Base-by-base conservation (phyloP, 2,329 filamentous ascomycete species). In the Ophiostoma ulmi region DNA sequence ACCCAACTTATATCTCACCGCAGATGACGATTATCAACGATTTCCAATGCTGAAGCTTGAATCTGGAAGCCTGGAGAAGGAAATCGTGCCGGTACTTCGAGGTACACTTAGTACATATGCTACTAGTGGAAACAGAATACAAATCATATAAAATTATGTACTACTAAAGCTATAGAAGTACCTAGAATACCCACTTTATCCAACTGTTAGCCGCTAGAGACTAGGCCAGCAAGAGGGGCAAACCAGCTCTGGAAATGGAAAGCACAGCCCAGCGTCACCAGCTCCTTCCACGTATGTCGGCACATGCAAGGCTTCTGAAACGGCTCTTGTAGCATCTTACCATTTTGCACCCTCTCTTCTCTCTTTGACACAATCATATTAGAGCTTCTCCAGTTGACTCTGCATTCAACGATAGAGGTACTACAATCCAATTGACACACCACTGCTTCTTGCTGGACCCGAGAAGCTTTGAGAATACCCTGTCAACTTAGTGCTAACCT, bases 221-320 rank as follows among this genome's bases (percentile, higher is more conserved):
- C 65, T 67, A 67, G 38, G 39, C 36, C 20, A 36, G 63, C 63
- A 65, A 39, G 63, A 65, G 65, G 38, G 65, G 65, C 38, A 44
- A 39, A 31, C 20, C 65, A 67, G 65, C 65, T 48, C 63, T 35
- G 13, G 38, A 48, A 48, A 20, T 48, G 35, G 61, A 39, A 66
- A 41, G 65, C 39, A 44, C 39, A 67, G 65, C 65, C 65, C 65
- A 67, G 65, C 65, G 39, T 67, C 65, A 67, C 39, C 65, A 44
- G 38, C 65, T 67, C n/a, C 38, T 67, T 67, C 38, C 64, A 66
- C 64, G 36, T 66, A 66, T n/a, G 31, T n/a, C 35, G 61, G 61
- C 61, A 66, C 38, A 26, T 66, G 36, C 38, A 66, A 67, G 36
- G 20, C n/a, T 44, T 26, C 38, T 67, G 65, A 67, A 67, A 67